Conservation (phyloP, 2,329 filamentous ascomycete species). For the Penicillium glabrum region DNA sequence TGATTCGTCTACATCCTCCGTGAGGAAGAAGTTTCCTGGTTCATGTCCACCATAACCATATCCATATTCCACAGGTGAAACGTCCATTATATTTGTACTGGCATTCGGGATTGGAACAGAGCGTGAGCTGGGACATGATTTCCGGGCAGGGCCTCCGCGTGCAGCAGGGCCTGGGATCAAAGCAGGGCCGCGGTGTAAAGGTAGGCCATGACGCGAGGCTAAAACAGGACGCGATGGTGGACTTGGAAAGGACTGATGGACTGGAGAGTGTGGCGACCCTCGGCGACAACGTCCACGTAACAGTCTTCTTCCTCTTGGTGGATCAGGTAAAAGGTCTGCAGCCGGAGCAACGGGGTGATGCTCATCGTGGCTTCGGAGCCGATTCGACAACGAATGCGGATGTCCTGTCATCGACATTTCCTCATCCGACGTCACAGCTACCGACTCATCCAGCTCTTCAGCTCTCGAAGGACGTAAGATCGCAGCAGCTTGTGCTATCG, state of each 20-base stretch:
- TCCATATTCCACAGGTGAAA: not conserved
- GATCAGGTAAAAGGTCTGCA: not conserved
- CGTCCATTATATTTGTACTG: not conserved
- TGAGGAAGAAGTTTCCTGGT: not conserved
- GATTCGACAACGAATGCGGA: not conserved
- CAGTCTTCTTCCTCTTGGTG: not conserved
- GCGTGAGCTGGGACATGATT: not conserved
- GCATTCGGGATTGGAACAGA: not conserved
- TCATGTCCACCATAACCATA: slow-evolving; percentile 1
- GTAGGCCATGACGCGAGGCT: no score
- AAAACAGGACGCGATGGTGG: not conserved
- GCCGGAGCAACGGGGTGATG: not conserved
- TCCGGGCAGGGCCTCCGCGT: no score
- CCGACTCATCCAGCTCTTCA: not conserved
- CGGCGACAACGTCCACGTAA: not conserved
- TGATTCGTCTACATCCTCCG: not conserved
- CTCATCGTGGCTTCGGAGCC: not conserved
- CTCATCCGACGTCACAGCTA: not conserved
- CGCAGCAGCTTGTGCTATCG: not conserved
- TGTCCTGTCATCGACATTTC: not conserved
- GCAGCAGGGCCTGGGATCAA: no score
- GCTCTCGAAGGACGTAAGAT: not conserved
- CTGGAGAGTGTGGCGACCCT: not conserved
- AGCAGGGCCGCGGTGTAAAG: no score
- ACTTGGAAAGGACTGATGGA: not conserved